Conservation (phyloP, 2,329 filamentous ascomycete species). For the Talaromyces islandicus region DNA sequence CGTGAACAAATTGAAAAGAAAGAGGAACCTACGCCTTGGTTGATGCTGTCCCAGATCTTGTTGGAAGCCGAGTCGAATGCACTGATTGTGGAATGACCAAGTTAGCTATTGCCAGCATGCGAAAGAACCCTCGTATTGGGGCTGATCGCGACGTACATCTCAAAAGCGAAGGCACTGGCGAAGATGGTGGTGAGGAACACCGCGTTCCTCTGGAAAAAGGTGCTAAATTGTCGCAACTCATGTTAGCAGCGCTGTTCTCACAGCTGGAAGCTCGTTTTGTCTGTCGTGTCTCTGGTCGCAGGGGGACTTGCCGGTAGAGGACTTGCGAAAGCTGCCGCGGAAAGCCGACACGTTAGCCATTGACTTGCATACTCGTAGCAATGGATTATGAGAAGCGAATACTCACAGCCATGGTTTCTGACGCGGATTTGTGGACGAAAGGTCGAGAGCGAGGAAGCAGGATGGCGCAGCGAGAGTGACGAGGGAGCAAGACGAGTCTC, state of each 20-base stretch:
- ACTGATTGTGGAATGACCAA: conserved; percentile 44
- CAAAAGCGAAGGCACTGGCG: conserved; percentile 77
- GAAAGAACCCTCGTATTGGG: conserved; percentile 6
- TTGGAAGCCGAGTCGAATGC: conserved; percentile 77
- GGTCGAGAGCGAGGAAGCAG: background rate
- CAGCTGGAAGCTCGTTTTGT: conserved; percentile 1
- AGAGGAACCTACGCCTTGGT: conserved; percentile 82
- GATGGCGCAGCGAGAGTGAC: conserved; percentile 17
- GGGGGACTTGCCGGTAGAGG: conserved; percentile 55
- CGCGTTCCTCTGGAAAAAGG: conserved; percentile 79
- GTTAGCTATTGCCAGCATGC: conserved; percentile 1
- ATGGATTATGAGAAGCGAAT: conserved; percentile 26
- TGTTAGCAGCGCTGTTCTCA: conserved; percentile 13
- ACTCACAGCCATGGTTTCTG: conserved; percentile 52
- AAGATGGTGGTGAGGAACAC: conserved; percentile 86
- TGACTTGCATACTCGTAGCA: conserved; percentile 3
- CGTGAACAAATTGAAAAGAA: background rate
- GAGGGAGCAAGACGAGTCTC: conserved; percentile 1
- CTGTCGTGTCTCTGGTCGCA: conserved; percentile 5
- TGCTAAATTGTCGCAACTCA: conserved; percentile 45
- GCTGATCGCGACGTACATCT: conserved; percentile 66
- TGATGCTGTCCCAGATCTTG: conserved; percentile 82
- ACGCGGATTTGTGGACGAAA: background rate
- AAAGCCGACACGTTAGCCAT: conserved; percentile 21
- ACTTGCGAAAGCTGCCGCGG: conserved; percentile 43